These are phyloP conservation scores for Lavandula angustifolia DNA, from an alignment of 257 asterid species.

Conservation along the genomic window DNA sequence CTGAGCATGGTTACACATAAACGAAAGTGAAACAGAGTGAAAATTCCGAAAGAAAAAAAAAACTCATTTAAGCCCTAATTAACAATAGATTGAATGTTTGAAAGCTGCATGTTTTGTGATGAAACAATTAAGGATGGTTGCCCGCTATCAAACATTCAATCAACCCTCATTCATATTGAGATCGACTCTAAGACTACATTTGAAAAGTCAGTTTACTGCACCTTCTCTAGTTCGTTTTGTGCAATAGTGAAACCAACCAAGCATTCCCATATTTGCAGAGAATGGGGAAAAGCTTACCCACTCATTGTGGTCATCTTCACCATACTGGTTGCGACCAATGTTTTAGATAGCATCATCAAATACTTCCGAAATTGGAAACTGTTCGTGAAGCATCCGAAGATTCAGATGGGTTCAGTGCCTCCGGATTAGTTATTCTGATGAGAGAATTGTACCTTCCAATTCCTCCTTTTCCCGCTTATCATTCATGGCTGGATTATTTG, in stretches of 20 bases:
- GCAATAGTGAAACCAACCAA: constrained; percentile 15
- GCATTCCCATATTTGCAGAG: constrained; percentile 47
- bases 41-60: too few species aligned
- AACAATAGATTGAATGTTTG: not conserved
- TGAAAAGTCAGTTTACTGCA: constrained; percentile 41
- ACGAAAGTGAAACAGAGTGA: too few species aligned
- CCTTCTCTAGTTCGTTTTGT: not conserved
- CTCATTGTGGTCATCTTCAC: constrained; percentile 78
- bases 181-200: constrained; percentile 58
- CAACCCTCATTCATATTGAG: constrained; percentile 64
- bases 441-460: constrained; percentile 14
- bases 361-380: constrained; percentile 77
- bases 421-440: constrained; percentile 66
- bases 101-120: constrained; percentile 17
- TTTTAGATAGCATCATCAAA: constrained; percentile 52
- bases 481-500: constrained; percentile 6
- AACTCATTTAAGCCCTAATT: not conserved
- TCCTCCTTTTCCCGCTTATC: constrained; percentile 14
- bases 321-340: constrained; percentile 61
- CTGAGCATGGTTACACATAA: too few species aligned
- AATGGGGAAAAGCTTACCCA: constrained; percentile 82
- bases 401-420: constrained; percentile 65
- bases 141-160: too few species aligned
- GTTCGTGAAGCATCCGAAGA: constrained; percentile 69
- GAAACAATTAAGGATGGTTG: constrained; percentile 60